phyloP scores from a whole-genome alignment of 352 stramenopile genomes.

The Pythium dissimile region DNA sequence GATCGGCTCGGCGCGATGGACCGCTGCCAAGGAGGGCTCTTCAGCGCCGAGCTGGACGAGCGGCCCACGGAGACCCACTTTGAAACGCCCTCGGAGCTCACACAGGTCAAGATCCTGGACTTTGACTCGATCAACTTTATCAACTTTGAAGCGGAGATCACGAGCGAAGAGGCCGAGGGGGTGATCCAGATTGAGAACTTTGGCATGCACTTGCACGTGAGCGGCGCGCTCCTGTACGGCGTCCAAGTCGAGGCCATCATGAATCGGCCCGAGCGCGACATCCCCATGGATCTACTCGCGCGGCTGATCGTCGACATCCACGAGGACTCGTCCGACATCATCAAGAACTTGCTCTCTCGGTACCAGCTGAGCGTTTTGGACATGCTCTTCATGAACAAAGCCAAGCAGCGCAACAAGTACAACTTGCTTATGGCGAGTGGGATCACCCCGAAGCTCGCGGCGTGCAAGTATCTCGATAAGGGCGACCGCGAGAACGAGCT shows the following conservation, averaged over 20 bases:
- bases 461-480: slow-evolving; percentile 97
- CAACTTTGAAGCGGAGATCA: slow-evolving; percentile 98
- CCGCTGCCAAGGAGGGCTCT: slow-evolving; percentile 95
- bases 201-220: slow-evolving; percentile 85
- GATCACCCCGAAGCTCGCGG: slow-evolving; percentile 95
- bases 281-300: slow-evolving; percentile 94
- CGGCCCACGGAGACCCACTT: slow-evolving; percentile 84
- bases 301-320: slow-evolving; percentile 96
- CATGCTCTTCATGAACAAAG: slow-evolving; percentile 95
- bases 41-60: slow-evolving; percentile 92
- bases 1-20: slow-evolving; percentile 95
- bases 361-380: slow-evolving; percentile 95
- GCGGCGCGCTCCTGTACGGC: slow-evolving; percentile 68
- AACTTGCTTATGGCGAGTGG: slow-evolving; percentile 96
- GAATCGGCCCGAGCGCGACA: slow-evolving; percentile 94
- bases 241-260: slow-evolving; percentile 96
- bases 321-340: slow-evolving; percentile 94
- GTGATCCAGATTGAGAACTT: slow-evolving; percentile 97
- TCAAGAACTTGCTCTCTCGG: slow-evolving; percentile 92
- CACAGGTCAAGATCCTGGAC: slow-evolving; percentile 95
- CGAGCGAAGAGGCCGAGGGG: slow-evolving; percentile 92
- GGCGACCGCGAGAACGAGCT: slow-evolving; percentile 97
- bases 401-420: slow-evolving; percentile 94
- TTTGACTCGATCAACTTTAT: slow-evolving; percentile 97
- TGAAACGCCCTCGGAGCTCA: slow-evolving; percentile 90